Conservation (phyloP, 2,329 filamentous ascomycete species). For the Falciphora oryzae region DNA sequence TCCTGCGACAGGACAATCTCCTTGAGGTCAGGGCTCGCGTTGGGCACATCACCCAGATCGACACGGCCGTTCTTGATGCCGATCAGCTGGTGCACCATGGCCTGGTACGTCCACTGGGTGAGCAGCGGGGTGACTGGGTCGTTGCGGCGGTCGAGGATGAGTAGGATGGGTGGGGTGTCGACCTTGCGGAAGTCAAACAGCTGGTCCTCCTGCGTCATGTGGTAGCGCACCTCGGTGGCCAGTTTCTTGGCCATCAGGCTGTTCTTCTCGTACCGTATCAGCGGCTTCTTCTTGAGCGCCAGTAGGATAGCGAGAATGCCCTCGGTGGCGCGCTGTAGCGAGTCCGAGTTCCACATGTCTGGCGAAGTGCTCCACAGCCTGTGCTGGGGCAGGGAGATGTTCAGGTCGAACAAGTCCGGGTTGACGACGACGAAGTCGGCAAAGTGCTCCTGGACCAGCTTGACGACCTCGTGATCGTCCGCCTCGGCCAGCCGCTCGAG, state of each 20-base stretch:
- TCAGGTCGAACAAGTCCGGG: conserved; percentile 82
- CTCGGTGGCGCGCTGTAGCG: conserved; percentile 79
- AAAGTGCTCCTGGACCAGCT: conserved; percentile 90
- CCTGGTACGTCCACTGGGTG: conserved; percentile 98
- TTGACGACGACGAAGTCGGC: conserved; percentile 95
- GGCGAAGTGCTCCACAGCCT: conserved; percentile 69
- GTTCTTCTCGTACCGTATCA: conserved; percentile 90
- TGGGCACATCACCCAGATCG: conserved; percentile 75
- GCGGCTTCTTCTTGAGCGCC: conserved; percentile 90
- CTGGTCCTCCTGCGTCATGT: conserved; percentile 92
- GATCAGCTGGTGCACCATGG: conserved; percentile 97
- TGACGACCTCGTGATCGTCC: conserved; percentile 96
- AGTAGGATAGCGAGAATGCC: conserved; percentile 79
- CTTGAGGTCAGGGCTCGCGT: conserved; percentile 78
- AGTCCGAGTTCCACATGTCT: conserved; percentile 87
- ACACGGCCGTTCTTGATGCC: conserved; percentile 95
- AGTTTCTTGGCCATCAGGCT: conserved; percentile 88
- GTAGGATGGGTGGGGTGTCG: conserved; percentile 87
- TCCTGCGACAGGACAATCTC: conserved; percentile 96
- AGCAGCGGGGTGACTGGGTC: conserved; percentile 92
- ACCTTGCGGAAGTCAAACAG: conserved; percentile 93
- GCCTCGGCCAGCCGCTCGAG: conserved; percentile 91
- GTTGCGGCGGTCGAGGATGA: conserved; percentile 86
- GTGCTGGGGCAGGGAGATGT: conserved; percentile 64
- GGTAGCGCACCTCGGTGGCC: conserved; percentile 85